Evolutionary conservation across 1,284 basidiomycete species (phyloP), one percentile per base, ranked within the genome.

Genomic region (Phaffia rhodozyma): DNA sequence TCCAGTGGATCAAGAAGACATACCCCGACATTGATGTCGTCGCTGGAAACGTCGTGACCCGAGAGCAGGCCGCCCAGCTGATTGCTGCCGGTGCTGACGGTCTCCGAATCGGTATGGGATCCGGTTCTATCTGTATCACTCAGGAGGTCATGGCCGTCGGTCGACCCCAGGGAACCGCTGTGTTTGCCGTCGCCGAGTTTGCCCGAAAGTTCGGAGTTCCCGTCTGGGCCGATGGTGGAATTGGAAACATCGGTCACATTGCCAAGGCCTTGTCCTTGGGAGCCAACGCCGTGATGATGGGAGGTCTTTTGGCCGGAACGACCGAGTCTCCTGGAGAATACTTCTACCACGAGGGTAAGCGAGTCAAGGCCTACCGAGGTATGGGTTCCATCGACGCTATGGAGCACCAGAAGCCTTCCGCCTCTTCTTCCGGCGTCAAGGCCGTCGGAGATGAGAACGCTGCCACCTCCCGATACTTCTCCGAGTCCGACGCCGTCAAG

Each of bases 111-210:
- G 96, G 94, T 61, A 99, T 99, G 94, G 94, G 94, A 59, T 91
- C 87, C 20, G 94, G 94, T 23, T 96, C 91, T 16, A 99, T 99
- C 73, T 99, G 94, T 75, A 98, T 98, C 77, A 99, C 94, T 5
- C 94, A 99, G 77, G 94, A 99, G 75, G 90, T 99, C 71, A 98
- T 97, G 89, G 94, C 96, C n/a, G 94, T 97, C 63, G 96, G 94
- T 38, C 85, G 94, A 47, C 96, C 94, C 1, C 94, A 99, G 77
- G 94, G 93, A 16, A 96, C 93, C 0, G 94, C 96, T 18, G 92
- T 98, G 18, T 88, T 89, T 75, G 86, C 90, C 55, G 94, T 98
- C 18, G 84, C 93, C 30, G 91, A 98, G 78, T 97, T 97, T 72
- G 85, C 93, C 30, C 82, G 77, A 77, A 84, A 87, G 74, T 98